Evolutionary conservation across 805 yeast species (phyloP), one percentile per base, ranked within the genome.

Genomic region (Nakazawaea wyomingensis): DNA sequence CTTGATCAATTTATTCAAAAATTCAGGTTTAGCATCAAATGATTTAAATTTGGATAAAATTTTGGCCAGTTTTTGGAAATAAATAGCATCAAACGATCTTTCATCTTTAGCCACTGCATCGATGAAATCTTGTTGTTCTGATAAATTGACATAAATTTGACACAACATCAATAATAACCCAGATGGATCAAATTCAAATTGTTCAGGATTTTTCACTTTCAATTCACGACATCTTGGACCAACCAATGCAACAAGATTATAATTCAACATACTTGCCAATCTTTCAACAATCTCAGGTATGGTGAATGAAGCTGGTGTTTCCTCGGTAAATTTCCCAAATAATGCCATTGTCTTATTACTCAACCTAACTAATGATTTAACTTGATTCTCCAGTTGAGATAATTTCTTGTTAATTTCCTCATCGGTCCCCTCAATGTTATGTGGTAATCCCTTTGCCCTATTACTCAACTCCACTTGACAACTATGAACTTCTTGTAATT

Each of bases 251-350:
- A 80, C 85, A 48, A 93, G 68, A 59, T 93, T 93, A 64, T 90
- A 91, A 65, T 93, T 85, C 59, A 93, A 69, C 99, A 93, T 93
- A 36, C 96, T 89, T 0, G 99, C 96, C 49, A 93, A 69, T 61
- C 99, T 75, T 54, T 89, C 96, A 33, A 91, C 96, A 54, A 93
- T 81, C 62, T 93, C 99, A 2, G 86, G 79, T 34, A 87, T 83
- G 4, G 80, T 78, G 64, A 93, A 93, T 0, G 96, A 91, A 40
- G 68, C 71, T 7, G 98, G 96, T 8, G 87, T 86, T 49, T 91
- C 91, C 46, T 77, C 71, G 0, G 98, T 88, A 58, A 90, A 93
- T 37, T 89, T 64, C 50, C 78, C 81, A 55, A 93, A 83, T 49
- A 93, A 66, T 34, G 74, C 75, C 63, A 90, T 80, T 0, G 96